Percentiles rank a stretch among this genome's conserved stretches.
These are phyloP conservation scores for Orbilia brochopaga DNA, from an alignment of 2,329 filamentous ascomycete species.

Conservation along the genomic window DNA sequence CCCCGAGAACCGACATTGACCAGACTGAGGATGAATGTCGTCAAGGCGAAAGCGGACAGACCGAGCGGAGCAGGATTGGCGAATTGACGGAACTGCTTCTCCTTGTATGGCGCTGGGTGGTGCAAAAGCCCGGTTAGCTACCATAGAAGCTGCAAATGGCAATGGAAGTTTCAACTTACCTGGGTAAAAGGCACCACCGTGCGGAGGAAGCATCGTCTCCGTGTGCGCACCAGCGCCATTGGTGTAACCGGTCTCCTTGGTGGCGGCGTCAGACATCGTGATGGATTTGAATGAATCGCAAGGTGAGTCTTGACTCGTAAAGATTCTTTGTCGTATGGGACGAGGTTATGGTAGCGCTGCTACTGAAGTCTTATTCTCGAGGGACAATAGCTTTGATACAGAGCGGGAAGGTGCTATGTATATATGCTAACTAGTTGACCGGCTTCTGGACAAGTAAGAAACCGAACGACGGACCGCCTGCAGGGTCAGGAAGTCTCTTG, in stretches of 20 bases:
- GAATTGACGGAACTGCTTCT: conserved; percentile 71
- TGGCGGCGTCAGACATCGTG: conserved; percentile 30
- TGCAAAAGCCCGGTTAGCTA: conserved; percentile 17
- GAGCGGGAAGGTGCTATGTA: conserved; percentile 24
- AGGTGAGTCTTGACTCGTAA: conserved; percentile 34
- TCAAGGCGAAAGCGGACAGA: conserved; percentile 78
- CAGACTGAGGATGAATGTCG: conserved; percentile 77
- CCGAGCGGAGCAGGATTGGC: conserved; percentile 81
- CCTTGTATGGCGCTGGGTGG: conserved; percentile 62
- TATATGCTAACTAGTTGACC: conserved; percentile 41
- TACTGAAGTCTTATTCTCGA: conserved; percentile 19
- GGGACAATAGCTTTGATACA: conserved; percentile 1
- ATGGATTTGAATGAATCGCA: conserved; percentile 15
- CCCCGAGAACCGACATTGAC: conserved; percentile 73
- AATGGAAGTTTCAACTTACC: conserved; percentile 58
- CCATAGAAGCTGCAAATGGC: background rate
- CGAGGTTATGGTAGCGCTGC: conserved; percentile 24
- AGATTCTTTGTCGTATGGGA: background rate
- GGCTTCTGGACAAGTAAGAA: conserved; percentile 26
- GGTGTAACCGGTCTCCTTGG: conserved; percentile 29
- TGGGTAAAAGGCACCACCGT: conserved; percentile 76
- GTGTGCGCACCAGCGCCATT: conserved; percentile 42
- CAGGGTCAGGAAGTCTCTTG: conserved; percentile 32
- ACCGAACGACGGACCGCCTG: conserved; percentile 24
- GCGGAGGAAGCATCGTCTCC: conserved; percentile 62